Conservation (phyloP, 2,329 filamentous ascomycete genomes). For the Aspergillus hortae region DNA sequence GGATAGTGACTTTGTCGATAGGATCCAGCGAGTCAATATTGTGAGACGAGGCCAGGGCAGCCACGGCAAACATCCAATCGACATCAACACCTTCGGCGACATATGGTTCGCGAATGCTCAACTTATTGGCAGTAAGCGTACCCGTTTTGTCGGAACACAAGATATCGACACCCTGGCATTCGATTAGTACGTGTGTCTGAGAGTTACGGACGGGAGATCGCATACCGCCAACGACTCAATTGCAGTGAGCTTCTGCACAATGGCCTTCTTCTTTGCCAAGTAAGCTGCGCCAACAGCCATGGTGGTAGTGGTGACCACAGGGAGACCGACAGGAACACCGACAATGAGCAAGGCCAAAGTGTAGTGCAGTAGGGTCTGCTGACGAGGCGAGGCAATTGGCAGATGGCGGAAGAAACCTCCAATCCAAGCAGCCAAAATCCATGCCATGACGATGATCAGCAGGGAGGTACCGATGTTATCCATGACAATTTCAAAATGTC, state of each 20-base stretch:
- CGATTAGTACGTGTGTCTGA: neutral
- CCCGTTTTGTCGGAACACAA: slow-evolving; percentile 81
- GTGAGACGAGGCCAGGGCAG: slow-evolving; percentile 71
- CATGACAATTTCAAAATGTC: slow-evolving; percentile 80
- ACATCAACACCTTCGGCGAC: slow-evolving; percentile 73
- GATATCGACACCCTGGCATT: slow-evolving; percentile 61
- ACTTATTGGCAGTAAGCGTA: slow-evolving; percentile 61
- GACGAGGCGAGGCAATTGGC: slow-evolving; percentile 52
- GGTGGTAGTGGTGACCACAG: slow-evolving; percentile 74
- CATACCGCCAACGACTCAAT: slow-evolving; percentile 68
- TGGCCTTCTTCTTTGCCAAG: slow-evolving; percentile 72
- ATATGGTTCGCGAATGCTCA: slow-evolving; percentile 73
- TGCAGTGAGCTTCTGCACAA: slow-evolving; percentile 75
- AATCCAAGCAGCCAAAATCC: slow-evolving; percentile 71
- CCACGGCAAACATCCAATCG: slow-evolving; percentile 81
- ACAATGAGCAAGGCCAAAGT: slow-evolving; percentile 69
- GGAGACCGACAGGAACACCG: slow-evolving; percentile 76
- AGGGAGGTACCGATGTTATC: slow-evolving; percentile 72
- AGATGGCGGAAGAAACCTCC: slow-evolving; percentile 74
- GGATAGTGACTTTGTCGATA: slow-evolving; percentile 75
- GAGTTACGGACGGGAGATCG: neutral
- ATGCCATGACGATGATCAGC: slow-evolving; percentile 72
- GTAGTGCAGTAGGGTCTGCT: slow-evolving; percentile 65
- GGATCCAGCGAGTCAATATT: slow-evolving; percentile 75
- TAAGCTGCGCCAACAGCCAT: slow-evolving; percentile 75